These are phyloP conservation scores for Endogone sp. DNA, from an alignment of 192 early-diverging fungal species.

Conservation along the genomic window DNA sequence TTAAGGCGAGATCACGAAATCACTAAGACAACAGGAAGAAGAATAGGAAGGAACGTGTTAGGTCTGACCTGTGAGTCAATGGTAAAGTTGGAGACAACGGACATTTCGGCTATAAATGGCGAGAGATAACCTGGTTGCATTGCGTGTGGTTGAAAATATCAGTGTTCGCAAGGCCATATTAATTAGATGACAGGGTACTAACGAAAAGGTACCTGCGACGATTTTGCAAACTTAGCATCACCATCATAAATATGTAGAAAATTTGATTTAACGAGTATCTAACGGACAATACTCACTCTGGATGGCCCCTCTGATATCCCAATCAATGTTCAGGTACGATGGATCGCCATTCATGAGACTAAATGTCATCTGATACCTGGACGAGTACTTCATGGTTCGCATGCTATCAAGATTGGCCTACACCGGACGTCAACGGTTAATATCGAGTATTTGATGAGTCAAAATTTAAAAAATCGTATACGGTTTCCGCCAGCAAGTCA, in stretches of 20 bases:
- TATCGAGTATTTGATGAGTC: neutral
- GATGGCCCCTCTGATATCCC: constrained; percentile 80
- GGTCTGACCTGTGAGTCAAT: constrained; percentile 65
- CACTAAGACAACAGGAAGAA: neutral
- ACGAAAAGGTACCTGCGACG: too few species aligned
- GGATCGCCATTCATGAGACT: constrained; percentile 87
- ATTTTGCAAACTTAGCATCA: constrained; percentile 8
- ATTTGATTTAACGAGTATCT: neutral
- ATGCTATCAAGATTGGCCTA: constrained; percentile 44
- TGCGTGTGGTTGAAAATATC: neutral
- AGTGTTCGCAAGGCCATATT: neutral
- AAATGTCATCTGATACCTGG: constrained; percentile 80
- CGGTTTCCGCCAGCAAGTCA: constrained; percentile 7
- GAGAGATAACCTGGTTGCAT: constrained; percentile 48
- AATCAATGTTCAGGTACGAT: constrained; percentile 56
- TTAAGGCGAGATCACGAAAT: neutral
- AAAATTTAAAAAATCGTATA: neutral
- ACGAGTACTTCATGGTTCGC: constrained; percentile 79
- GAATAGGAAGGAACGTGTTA: neutral
- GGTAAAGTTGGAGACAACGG: constrained; percentile 66
- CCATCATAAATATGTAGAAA: too few species aligned
- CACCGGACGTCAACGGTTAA: neutral
- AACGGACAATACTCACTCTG: constrained; percentile 33
- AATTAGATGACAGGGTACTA: too few species aligned
- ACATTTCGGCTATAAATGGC: constrained; percentile 71